Evolutionary conservation across 139 green algal species (phyloP), one percentile per base, ranked within the genome.

Genomic region (Yamagishiella unicocca): DNA sequence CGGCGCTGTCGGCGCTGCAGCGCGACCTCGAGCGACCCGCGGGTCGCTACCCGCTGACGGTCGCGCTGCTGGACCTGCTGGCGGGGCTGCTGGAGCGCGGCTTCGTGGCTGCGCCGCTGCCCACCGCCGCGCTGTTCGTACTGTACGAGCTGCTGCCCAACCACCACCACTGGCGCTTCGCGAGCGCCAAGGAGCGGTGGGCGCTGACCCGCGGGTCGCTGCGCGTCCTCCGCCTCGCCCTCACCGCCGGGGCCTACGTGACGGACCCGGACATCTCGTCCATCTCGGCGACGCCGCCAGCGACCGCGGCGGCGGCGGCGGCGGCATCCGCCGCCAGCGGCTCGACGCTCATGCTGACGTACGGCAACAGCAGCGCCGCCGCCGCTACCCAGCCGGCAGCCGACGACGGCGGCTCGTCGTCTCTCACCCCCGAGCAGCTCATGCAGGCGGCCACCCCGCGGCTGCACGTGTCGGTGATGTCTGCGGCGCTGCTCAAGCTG

Each of bases 21-120:
- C 68, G 77, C 4, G 33, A 50, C 22, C 42, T 91, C 14, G 93
- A 95, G 82, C 61, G 42, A 17, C 83, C 88, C 5, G 21, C n/a
- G 22, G 88, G 89, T 43, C 40, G 42, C 24, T 96, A 94, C 83
- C 91, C 93, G 0, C 74, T 90, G 10, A 96, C 90, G 0, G 33
- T 31, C 3, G 88, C 89, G 29, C 70, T 93, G 21, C 70, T 96
- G 5, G 9, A 38, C 22, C 91, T 95, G n/a, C 53, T 89, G 2
- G 68, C 84, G 24, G 64, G 31, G 6, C 93, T 95, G 29, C 74
- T 94, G 50, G 67, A 82, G 8, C 78, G 82, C 54, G 83, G 40
- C 35, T 81, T 45, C 68, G 66, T 77, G 31, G 74, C 71, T 53
- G 29, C 50, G 37, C 73, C 61, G 58, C 61, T 82, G 21, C 68